Conservation (phyloP, 805 yeast genomes). For the Debaryomyces prosopidis region DNA sequence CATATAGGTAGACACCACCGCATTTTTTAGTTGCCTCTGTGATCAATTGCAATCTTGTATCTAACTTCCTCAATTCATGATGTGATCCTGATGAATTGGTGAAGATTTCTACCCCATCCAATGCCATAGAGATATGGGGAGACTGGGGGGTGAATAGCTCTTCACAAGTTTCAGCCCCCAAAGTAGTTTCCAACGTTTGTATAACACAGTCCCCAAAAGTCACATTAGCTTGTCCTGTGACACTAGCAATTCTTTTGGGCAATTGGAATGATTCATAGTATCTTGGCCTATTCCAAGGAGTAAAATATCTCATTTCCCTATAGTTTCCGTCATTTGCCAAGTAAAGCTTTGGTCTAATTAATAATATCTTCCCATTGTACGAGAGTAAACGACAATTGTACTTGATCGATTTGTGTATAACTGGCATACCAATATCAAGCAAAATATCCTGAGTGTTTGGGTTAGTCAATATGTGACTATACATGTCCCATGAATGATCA, state of each 20-base stretch:
- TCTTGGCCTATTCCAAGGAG: slow-evolving; percentile 87
- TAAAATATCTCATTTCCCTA: slow-evolving; percentile 95
- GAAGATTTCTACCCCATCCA: slow-evolving; percentile 96
- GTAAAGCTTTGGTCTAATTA: slow-evolving; percentile 91
- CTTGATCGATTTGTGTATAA: slow-evolving; percentile 80
- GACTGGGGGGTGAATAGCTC: slow-evolving; percentile 95
- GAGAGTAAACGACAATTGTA: slow-evolving; percentile 91
- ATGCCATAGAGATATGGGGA: slow-evolving; percentile 87
- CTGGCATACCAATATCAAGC: slow-evolving; percentile 93
- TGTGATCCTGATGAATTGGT: slow-evolving; percentile 98
- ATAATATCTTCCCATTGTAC: slow-evolving; percentile 70
- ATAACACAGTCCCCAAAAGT: slow-evolving; percentile 90
- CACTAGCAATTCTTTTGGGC: slow-evolving; percentile 66
- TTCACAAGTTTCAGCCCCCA: slow-evolving; percentile 99
- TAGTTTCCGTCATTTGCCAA: slow-evolving; percentile 98
- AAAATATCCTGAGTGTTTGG: slow-evolving; percentile 73
- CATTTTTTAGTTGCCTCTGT: slow-evolving; percentile 92
- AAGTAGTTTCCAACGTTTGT: slow-evolving; percentile 77
- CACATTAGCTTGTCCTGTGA: slow-evolving; percentile 67
- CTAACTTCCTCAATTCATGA: slow-evolving; percentile 88
- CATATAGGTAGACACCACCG: slow-evolving; percentile 91
- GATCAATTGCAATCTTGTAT: slow-evolving; percentile 81
- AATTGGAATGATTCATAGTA: slow-evolving; percentile 70
- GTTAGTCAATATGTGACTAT: slow-evolving; percentile 68
- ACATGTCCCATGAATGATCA: slow-evolving; percentile 94